Base-by-base conservation (phyloP, 2,329 filamentous ascomycete genomes). In the Elsinoe necatrix region DNA sequence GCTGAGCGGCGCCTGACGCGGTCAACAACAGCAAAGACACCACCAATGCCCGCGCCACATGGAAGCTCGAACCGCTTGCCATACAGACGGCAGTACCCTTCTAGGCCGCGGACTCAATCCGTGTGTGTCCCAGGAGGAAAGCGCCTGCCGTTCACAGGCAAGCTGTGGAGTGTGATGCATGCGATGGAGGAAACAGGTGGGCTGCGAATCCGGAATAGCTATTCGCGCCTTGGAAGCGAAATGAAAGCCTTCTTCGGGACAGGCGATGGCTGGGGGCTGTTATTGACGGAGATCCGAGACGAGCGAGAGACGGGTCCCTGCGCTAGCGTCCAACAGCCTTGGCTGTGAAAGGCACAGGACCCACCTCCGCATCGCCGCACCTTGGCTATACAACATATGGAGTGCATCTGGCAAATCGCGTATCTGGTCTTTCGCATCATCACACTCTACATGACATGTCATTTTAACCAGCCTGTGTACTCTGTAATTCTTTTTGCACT, bases 401-500 rank as follows among this genome's bases (percentile, higher is more conserved):
- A 37, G 34, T 3, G 34, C 34, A 14, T 29, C 9, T 29, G 27
- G 4, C 27, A 29, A 29, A 4, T 29, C 27, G 9, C 9, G 27
- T 9, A 9, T 29, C 27, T 4, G 27, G 4, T 4, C 9, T 29
- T 29, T 4, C 27, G 27, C 27, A 29, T 29, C 4, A 9, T 4
- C 27, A 9, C 27, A 9, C 4, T 29, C 27, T 29, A 42, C 20
- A 16, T 42, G 39, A 18, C 11, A 20, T n/a, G n/a, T 18, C 14
- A 25, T 8, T 25, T 50, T 16, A 34, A 34, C 18, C 2, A 11
- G 25, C 12, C 14, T 2, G 2, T 6, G 27, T 25, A 29, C 29
- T 34, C 6, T 25, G 31, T 20, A 52, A 39, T 61, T 71, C 69
- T 29, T 65, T 62, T 58, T 79, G 84, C 7, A 95, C 87, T 70